phyloP scores from a whole-genome alignment of 2,329 filamentous ascomycete species.

The Penicillium frequentans region DNA sequence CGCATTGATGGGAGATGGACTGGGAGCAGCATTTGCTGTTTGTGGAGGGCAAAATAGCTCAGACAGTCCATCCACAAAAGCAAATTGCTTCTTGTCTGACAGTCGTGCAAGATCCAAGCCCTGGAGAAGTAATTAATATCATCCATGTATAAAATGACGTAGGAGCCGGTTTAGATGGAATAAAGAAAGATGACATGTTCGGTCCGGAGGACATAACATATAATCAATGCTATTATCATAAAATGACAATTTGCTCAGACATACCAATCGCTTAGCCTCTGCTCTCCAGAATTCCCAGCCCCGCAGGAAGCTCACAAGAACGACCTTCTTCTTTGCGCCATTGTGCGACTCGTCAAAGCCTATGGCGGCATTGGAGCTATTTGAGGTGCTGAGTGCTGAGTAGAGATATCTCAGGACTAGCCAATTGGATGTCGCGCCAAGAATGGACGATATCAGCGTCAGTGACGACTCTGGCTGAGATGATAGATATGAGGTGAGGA shows the following conservation, averaged over 20 bases:
- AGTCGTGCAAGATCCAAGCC: constrained; percentile 70
- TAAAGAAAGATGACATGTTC: neutral
- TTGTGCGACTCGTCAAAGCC: constrained; percentile 27
- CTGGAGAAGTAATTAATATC: constrained; percentile 35
- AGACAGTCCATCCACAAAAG: constrained; percentile 73
- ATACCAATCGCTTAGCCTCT: constrained; percentile 66
- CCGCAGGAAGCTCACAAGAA: constrained; percentile 81
- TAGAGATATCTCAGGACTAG: constrained; percentile 54
- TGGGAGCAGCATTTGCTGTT: constrained; percentile 8
- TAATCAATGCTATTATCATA: neutral
- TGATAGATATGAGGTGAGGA: constrained; percentile 40
- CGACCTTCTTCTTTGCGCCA: constrained; percentile 52
- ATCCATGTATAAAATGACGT: neutral
- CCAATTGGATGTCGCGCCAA: constrained; percentile 57
- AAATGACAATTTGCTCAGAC: constrained; percentile 17
- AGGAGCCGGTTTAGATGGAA: neutral
- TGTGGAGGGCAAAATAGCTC: constrained; percentile 51
- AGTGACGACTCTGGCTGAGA: constrained; percentile 38
- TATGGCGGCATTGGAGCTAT: constrained; percentile 17
- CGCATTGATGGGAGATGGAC: constrained; percentile 11
- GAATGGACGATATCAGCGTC: constrained; percentile 45
- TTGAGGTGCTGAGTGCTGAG: constrained; percentile 41
- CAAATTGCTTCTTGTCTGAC: constrained; percentile 59
- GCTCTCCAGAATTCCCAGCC: constrained; percentile 77
- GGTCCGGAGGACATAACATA: neutral